phyloP scores from a whole-genome alignment of 805 yeast species.

The Jamesozyma hellenica region DNA sequence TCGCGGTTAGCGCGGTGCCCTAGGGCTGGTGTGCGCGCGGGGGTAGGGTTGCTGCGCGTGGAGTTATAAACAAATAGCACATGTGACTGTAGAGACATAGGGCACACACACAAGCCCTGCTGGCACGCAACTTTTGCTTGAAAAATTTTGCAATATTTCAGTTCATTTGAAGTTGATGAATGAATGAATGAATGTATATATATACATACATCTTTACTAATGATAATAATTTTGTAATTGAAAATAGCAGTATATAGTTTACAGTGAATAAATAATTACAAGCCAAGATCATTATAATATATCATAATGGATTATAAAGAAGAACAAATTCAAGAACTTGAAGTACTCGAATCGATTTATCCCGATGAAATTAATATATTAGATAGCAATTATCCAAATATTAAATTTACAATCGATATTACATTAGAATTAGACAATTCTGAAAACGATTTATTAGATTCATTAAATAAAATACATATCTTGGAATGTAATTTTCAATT shows the following conservation, averaged over 20 bases:
- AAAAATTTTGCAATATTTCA: background rate
- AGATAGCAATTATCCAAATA: slow-evolving; percentile 40
- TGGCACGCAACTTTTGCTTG: background rate
- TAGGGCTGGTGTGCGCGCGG: too few species aligned
- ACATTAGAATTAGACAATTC: slow-evolving; percentile 45
- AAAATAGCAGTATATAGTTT: too few species aligned
- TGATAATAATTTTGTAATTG: too few species aligned
- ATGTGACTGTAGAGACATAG: too few species aligned
- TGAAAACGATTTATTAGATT: slow-evolving; percentile 3
- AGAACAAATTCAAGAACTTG: slow-evolving; percentile 84
- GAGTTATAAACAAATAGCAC: too few species aligned
- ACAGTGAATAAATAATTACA: too few species aligned
- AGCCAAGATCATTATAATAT: too few species aligned
- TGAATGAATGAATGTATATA: background rate
- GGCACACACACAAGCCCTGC: too few species aligned
- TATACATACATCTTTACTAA: too few species aligned
- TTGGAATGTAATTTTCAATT: slow-evolving; percentile 53
- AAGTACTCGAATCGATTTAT: slow-evolving; percentile 80
- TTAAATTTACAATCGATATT: slow-evolving; percentile 35
- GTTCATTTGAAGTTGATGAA: background rate
- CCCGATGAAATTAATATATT: slow-evolving; percentile 66
- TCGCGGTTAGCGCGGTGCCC: too few species aligned
- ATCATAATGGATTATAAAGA: slow-evolving; percentile 73
- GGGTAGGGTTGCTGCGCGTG: too few species aligned
- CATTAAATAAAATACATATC: slow-evolving; percentile 45